Conservation (phyloP, 2,329 filamentous ascomycete genomes). For the Trichoderma afroharzianum region DNA sequence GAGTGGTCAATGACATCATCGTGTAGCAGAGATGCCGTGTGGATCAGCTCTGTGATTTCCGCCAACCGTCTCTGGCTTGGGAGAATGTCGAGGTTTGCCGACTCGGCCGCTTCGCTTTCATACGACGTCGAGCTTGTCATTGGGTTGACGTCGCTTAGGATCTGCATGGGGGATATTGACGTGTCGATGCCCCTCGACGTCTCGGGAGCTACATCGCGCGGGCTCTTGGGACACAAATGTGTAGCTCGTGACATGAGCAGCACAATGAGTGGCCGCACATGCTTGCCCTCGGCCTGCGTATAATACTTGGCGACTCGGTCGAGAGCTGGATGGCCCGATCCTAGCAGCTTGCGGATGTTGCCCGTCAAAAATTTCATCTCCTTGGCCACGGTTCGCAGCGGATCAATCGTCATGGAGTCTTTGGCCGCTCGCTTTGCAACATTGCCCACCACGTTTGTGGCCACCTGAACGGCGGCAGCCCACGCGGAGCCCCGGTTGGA, state of each 20-base stretch:
- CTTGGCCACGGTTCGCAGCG: slow-evolving; percentile 84
- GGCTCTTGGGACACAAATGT: slow-evolving; percentile 64
- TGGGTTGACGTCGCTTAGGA: slow-evolving; percentile 81
- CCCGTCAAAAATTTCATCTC: slow-evolving; percentile 95
- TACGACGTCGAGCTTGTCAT: slow-evolving; percentile 45
- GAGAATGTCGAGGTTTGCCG: slow-evolving; percentile 64
- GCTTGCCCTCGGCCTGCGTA: slow-evolving; percentile 93
- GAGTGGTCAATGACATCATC: slow-evolving; percentile 98
- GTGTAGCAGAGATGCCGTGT: slow-evolving; percentile 92
- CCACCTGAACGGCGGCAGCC: slow-evolving; percentile 69
- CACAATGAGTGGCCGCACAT: slow-evolving; percentile 89
- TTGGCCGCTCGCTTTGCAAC: slow-evolving; percentile 60
- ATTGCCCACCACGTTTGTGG: slow-evolving; percentile 68
- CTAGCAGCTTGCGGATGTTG: slow-evolving; percentile 88
- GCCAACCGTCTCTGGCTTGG: slow-evolving; percentile 90
- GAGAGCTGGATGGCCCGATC: slow-evolving; percentile 88
- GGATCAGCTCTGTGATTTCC: slow-evolving; percentile 96
- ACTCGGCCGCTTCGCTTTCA: slow-evolving; percentile 35
- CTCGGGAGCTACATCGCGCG: slow-evolving; percentile 37
- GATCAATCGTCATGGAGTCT: slow-evolving; percentile 73
- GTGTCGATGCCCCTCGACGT: slow-evolving; percentile 48
- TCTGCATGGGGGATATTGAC: slow-evolving; percentile 50
- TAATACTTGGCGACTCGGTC: slow-evolving; percentile 98
- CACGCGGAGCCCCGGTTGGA: slow-evolving; percentile 59
- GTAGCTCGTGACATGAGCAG: slow-evolving; percentile 95